A percentile compares a stretch with the other conserved stretches of the same genome.
Evolutionary conservation across 306 rosid species (phyloP).

Genomic region (Fragaria iinumae): DNA sequence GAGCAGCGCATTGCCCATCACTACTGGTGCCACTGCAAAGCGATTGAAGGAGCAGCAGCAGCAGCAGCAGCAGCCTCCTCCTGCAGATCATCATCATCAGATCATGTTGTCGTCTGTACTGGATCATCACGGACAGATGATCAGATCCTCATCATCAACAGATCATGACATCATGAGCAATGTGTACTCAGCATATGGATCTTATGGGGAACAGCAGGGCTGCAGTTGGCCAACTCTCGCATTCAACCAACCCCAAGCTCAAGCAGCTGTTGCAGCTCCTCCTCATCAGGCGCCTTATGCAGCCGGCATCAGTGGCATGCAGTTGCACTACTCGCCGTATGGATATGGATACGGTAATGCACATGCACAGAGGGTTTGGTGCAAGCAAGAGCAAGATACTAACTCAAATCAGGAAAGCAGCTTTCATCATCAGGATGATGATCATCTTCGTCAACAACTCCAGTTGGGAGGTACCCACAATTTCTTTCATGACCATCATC

Average conservation of each 20-base stretch:
- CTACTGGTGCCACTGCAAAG: slow-evolving; percentile 65
- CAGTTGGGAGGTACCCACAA: slow-evolving; percentile 55
- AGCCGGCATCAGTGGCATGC: slow-evolving; percentile 19
- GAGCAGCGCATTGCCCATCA: slow-evolving; percentile 66
- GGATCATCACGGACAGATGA: slow-evolving; percentile 2
- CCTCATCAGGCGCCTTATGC: slow-evolving; percentile 13
- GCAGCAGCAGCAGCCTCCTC: slow-evolving; percentile 21
- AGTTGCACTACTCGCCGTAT: slow-evolving; percentile 38
- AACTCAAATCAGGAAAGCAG: slow-evolving; percentile 13
- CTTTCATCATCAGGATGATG: slow-evolving; percentile 17
- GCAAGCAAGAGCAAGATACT: slow-evolving; percentile 70
- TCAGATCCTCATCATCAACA: slow-evolving; percentile 7
- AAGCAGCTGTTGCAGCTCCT: neutral
- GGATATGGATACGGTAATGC: neutral
- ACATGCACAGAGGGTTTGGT: slow-evolving; percentile 56
- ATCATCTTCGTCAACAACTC: slow-evolving; percentile 42
- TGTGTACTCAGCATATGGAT: slow-evolving; percentile 3
- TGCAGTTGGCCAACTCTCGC: slow-evolving; percentile 55
- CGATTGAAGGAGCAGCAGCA: slow-evolving; percentile 75
- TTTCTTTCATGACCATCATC: slow-evolving; percentile 46
- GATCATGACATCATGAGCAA: slow-evolving; percentile 5
- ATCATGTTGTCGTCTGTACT: neutral
- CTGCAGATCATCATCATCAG: neutral
- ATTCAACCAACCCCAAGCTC: slow-evolving; percentile 40
- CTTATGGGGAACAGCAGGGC: slow-evolving; percentile 3